Conservation (phyloP, 495 filamentous ascomycete species). For the Aspergillus leporis region DNA sequence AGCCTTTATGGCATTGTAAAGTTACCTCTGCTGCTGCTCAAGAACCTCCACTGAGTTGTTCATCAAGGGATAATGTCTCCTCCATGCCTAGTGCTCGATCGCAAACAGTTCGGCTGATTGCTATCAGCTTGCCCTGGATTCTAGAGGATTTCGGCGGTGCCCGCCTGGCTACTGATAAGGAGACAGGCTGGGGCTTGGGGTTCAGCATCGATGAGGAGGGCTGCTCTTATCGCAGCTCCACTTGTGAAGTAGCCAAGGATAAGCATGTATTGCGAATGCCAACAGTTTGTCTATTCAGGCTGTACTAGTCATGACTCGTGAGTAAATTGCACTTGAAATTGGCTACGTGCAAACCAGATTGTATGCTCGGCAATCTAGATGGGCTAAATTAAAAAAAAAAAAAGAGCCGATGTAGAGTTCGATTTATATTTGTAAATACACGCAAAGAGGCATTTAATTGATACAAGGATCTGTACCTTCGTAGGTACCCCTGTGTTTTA, state of each 20-base stretch:
- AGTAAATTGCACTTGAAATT: too few species aligned
- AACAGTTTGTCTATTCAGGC: too few species aligned
- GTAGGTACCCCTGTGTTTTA: too few species aligned
- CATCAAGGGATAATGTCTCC: neutral
- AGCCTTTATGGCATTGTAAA: neutral
- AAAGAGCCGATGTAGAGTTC: too few species aligned
- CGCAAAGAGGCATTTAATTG: too few species aligned
- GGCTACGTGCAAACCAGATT: too few species aligned
- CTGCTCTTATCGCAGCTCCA: slow-evolving; percentile 5
- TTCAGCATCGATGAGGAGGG: neutral
- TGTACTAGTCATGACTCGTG: too few species aligned
- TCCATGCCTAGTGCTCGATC: neutral
- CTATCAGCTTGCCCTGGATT: slow-evolving; percentile 2
- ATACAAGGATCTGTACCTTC: too few species aligned
- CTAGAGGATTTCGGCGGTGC: slow-evolving; percentile 12
- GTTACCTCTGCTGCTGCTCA: neutral
- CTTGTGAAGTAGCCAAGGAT: neutral
- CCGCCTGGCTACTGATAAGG: slow-evolving; percentile 11
- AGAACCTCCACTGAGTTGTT: neutral
- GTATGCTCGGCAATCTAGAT: too few species aligned
- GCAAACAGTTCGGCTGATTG: slow-evolving; percentile 4
- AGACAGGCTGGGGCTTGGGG: neutral
- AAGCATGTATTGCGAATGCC: too few species aligned
- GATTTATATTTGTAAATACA: too few species aligned
- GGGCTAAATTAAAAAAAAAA: too few species aligned